phyloP scores from a whole-genome alignment of 768 basidiomycete species.

The Termitomyces sp. region DNA sequence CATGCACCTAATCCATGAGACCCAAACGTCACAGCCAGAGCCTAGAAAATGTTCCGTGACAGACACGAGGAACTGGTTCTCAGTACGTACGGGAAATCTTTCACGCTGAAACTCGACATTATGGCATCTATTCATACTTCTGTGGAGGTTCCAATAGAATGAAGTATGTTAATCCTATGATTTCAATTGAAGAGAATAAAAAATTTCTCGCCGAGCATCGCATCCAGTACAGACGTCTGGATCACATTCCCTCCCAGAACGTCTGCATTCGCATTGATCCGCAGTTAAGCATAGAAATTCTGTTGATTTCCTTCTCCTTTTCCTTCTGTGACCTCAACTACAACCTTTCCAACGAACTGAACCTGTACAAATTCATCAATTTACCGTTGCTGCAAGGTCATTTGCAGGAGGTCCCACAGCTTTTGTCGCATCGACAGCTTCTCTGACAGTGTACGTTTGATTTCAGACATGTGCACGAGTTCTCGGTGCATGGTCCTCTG shows the following conservation, averaged over 20 bases:
- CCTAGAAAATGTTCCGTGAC: slow-evolving; percentile 17
- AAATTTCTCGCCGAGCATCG: slow-evolving; percentile 29
- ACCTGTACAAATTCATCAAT: slow-evolving; percentile 24
- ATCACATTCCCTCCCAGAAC: slow-evolving; percentile 39
- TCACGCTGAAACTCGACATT: slow-evolving; percentile 18
- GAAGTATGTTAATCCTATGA: background rate
- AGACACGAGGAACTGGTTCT: background rate
- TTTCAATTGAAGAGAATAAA: background rate
- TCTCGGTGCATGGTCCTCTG: slow-evolving; percentile 37
- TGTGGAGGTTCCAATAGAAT: background rate
- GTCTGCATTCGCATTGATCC: slow-evolving; percentile 31
- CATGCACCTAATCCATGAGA: slow-evolving; percentile 42
- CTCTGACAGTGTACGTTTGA: slow-evolving; percentile 37
- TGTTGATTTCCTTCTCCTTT: slow-evolving; percentile 8
- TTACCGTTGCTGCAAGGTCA: background rate
- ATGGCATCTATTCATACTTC: slow-evolving; percentile 12
- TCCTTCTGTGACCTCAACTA: slow-evolving; percentile 22
- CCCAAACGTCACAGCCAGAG: slow-evolving; percentile 28
- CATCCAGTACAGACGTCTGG: slow-evolving; percentile 45
- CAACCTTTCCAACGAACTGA: slow-evolving; percentile 37
- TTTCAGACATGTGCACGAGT: slow-evolving; percentile 35
- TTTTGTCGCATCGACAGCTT: slow-evolving; percentile 39
- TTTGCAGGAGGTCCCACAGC: slow-evolving; percentile 3
- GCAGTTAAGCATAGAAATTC: slow-evolving; percentile 14
- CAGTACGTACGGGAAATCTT: slow-evolving; percentile 12